Base-by-base conservation (phyloP, 805 yeast species). In the Clavispora phyllophila region DNA sequence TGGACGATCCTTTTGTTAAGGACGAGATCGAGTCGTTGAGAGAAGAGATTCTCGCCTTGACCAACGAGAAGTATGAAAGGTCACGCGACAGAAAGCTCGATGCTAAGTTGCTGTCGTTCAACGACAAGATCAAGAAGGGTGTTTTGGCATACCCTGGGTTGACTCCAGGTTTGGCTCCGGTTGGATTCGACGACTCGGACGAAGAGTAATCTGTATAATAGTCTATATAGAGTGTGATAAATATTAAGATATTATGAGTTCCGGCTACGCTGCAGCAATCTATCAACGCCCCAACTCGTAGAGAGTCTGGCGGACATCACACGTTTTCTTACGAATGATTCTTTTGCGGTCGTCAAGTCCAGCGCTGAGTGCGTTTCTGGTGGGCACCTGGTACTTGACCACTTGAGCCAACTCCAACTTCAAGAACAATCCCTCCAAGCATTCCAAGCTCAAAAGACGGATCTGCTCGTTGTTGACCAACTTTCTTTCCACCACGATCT, bases 141-240 rank as follows among this genome's bases (percentile, higher is more conserved):
- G 53, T 58, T 28, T 61, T 73, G 48, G 61, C 76, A 3, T 63
- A 65, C 47, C 76, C 86, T 32, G 91, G 93, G 22, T 69, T 86
- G 42, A 86, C 95, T 0, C 95, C 93, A 1, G 95, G 95, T 48
- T 72, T 86, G 61, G 95, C 93, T 1, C 93, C 93, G 25, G 89
- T 86, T 19, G 90, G 81, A 27, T 68, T 43, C 37, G 47, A 49
- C 38, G 61, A 58, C 26, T 52, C 57, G 14, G 62, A 58, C 31
- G 56, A 54, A 15, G 60, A 55, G 34, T 52, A 50, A 15, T 6
- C 20, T 37, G 41, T 44, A 40, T 46, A 37, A 37, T 40, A 44
- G 36, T 49, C 50, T 49, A 51, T 53, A 47, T 23, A 27, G 9
- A 27, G 31, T 9, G 12, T 6, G 27, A 27, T 27, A 27, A 27